Evolutionary conservation across 805 yeast genomes (phyloP).

Genomic region (Ogataea methanolica): DNA sequence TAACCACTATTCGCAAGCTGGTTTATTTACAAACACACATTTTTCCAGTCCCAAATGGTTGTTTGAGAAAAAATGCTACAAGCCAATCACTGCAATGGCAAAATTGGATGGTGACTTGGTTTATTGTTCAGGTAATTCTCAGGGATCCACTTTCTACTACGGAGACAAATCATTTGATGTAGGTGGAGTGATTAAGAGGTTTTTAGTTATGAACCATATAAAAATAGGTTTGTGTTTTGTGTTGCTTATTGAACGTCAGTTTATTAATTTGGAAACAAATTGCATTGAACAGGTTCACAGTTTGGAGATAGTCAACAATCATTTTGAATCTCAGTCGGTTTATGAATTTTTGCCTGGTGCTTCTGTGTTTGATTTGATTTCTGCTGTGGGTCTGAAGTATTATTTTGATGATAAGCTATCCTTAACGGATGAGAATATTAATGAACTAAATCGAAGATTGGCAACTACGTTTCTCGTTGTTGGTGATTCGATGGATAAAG

Average conservation of each 20-base stretch:
- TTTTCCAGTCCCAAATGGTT: neutral
- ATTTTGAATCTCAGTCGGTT: neutral
- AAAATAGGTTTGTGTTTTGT: slow-evolving; percentile 4
- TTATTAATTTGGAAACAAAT: slow-evolving; percentile 2
- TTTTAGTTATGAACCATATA: slow-evolving; percentile 1
- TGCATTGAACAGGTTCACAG: neutral
- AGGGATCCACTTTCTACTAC: too few relatives aligned
- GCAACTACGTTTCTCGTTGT: slow-evolving; percentile 9
- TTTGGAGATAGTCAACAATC: slow-evolving; percentile 1
- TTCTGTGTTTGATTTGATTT: slow-evolving; percentile 7
- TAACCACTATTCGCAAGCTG: neutral
- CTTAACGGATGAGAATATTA: slow-evolving; percentile 5
- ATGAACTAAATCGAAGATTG: neutral
- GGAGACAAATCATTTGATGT: neutral
- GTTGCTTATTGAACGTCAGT: slow-evolving; percentile 5
- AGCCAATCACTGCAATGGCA: slow-evolving; percentile 1
- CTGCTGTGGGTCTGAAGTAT: neutral
- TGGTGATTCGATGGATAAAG: slow-evolving; percentile 3
- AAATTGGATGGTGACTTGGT: neutral
- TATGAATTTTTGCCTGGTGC: slow-evolving; percentile 13
- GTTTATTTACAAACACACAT: neutral
- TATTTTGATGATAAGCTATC: slow-evolving; percentile 6
- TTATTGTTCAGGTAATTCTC: too few relatives aligned
- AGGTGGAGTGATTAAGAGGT: neutral
- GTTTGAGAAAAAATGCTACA: neutral